Percentiles rank a stretch among this genome's conserved stretches.
These are phyloP conservation scores for Arthrobotrys pseudoclavata DNA, from an alignment of 2,329 filamentous ascomycete genomes.

Conservation along the genomic window DNA sequence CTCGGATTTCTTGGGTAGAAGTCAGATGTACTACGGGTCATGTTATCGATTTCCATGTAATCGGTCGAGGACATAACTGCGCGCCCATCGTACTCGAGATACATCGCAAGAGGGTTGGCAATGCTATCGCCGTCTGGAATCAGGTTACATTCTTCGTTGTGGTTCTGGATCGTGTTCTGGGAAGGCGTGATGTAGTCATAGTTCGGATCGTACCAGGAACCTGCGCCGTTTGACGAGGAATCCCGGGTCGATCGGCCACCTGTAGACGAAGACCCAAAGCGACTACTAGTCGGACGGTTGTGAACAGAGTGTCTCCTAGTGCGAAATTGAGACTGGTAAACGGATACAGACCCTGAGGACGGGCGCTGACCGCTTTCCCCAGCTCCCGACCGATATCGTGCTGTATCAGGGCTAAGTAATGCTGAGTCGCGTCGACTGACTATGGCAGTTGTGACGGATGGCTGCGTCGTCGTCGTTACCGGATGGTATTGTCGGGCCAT, in stretches of 20 bases:
- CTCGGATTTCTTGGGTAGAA: conserved; percentile 39
- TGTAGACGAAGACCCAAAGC: conserved; percentile 24
- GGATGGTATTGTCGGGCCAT: conserved; percentile 41
- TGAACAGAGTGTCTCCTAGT: conserved; percentile 27
- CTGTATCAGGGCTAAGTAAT: conserved; percentile 38
- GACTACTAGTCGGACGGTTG: conserved; percentile 6
- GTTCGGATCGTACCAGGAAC: conserved; percentile 8
- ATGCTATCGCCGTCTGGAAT: conserved; percentile 39
- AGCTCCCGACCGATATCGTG: conserved; percentile 16
- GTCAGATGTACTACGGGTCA: conserved; percentile 1
- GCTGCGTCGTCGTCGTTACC: background rate
- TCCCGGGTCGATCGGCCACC: conserved; percentile 30
- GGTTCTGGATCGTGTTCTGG: background rate
- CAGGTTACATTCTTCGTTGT: conserved; percentile 27
- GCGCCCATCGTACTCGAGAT: conserved; percentile 27
- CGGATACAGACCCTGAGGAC: background rate
- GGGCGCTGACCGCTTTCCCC: conserved; percentile 26
- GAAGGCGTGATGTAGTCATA: conserved; percentile 22
- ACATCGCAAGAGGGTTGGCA: conserved; percentile 31
- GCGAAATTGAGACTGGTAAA: background rate
- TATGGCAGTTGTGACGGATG: background rate
- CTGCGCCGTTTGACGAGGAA: conserved; percentile 24
- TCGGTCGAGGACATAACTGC: conserved; percentile 24
- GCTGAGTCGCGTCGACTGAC: conserved; percentile 6
- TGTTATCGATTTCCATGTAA: conserved; percentile 32